Evolutionary conservation across 169 alveolate genomes (phyloP).

Genomic region (Eimeria tenella): DNA sequence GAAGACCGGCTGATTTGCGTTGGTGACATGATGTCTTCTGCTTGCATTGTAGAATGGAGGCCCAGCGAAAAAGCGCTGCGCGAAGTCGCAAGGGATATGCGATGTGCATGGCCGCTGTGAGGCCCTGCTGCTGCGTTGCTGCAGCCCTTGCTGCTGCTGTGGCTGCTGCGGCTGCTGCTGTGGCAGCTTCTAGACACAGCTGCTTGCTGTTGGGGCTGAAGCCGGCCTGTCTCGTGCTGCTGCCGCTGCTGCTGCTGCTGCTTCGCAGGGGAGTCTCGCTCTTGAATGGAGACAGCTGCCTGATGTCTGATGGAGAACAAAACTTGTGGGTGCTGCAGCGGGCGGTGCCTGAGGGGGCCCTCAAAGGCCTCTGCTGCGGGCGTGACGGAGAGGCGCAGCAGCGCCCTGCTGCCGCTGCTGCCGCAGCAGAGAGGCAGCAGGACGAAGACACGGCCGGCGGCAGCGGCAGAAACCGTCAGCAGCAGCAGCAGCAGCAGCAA

Average conservation of each 20-base stretch:
- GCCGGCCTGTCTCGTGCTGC: not conserved
- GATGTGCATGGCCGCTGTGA: conserved; percentile 37
- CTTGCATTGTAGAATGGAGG: conserved; percentile 11
- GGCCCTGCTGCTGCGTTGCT: not conserved
- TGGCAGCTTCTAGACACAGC: not conserved
- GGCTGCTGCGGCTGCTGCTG: not conserved
- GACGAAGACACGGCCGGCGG: not conserved
- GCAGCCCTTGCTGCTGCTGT: not conserved
- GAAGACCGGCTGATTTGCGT: conserved; percentile 31
- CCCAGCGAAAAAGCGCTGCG: not conserved
- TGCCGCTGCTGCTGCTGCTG: not conserved
- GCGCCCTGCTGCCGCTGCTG: not conserved
- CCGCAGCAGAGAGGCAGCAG: conserved; percentile 1
- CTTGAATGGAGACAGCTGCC: conserved; percentile 25
- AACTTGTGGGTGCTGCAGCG: conserved; percentile 34
- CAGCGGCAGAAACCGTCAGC: not conserved
- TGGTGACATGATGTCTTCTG: conserved; percentile 31
- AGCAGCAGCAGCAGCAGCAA: conserved; percentile 4
- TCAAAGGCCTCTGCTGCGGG: not conserved
- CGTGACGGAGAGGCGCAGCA: not conserved
- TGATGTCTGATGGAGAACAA: conserved; percentile 23
- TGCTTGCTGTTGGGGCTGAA: not conserved
- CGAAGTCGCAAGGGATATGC: conserved; percentile 20
- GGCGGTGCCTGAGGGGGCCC: not conserved
- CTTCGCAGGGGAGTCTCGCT: conserved; percentile 8